A percentile compares a stretch with the other conserved stretches of the same genome.
These are phyloP conservation scores for Albizia julibrissin DNA, from an alignment of 306 rosid genomes.

Conservation along the genomic window DNA sequence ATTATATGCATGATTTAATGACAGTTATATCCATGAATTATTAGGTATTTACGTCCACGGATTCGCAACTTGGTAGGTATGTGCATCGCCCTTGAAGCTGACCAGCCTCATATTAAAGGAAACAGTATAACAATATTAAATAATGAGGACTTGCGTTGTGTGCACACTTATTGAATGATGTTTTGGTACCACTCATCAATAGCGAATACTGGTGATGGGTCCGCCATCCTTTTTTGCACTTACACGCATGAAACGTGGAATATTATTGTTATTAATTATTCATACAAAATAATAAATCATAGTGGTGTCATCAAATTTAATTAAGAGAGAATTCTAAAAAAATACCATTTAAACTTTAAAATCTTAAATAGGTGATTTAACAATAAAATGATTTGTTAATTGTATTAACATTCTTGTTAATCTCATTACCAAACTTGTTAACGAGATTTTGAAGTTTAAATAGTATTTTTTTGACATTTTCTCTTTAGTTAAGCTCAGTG, in stretches of 20 bases:
- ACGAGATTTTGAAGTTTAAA: no score
- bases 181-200: no score
- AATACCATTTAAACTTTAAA: no score
- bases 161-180: background rate
- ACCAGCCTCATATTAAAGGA: background rate
- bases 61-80: background rate
- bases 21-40: background rate
- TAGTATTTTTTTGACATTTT: no score
- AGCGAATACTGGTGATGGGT: background rate
- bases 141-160: background rate
- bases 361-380: no score
- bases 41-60: background rate
- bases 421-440: no score
- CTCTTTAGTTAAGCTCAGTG: background rate
- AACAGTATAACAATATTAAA: background rate
- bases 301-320: background rate
- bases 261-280: background rate
- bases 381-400: no score
- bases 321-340: no score
- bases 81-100: background rate
- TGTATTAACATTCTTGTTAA: no score
- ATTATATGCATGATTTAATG: background rate
- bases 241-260: background rate
- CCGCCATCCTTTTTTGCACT: background rate
- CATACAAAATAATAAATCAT: background rate